Evolutionary conservation across 2,329 filamentous ascomycete genomes (phyloP), one percentile per base, ranked within the genome.

Genomic region (Calycina herbarum): DNA sequence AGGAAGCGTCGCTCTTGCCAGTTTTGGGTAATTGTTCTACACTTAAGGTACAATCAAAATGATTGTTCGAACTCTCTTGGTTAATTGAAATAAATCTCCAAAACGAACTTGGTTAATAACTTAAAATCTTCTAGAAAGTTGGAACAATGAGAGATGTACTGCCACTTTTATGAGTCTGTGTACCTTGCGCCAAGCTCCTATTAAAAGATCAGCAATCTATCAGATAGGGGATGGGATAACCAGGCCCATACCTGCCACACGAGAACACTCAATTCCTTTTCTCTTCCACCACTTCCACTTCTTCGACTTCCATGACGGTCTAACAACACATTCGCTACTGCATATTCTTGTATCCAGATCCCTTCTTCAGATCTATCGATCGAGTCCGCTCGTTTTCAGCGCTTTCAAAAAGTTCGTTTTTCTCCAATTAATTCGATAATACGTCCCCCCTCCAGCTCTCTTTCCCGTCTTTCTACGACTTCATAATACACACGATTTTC

Each of bases 141-240:
- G 38, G 35, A 40, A 40, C 38, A 40, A 40, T 3, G 38, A 40
- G 13, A 40, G 13, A 40, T 40, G 13, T 40, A 3, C 38, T 40
- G 38, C 38, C 38, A 40, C 38, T 40, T 40, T 40, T 40, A 40
- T 15, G 13, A 40, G 38, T 40, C 62, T 62, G 20, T 61, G 59
- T 62, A 67, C 70, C 69, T 70, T 72, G 71, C 72, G 63, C 71
- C 67, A 67, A 67, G 66, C 54, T 64, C 64, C 63, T 68, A 73
- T 75, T 73, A 70, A 73, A 73, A 75, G 73, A 73, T 73, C 69
- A 64, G 67, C 69, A 72, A 71, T 70, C 69, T 70, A 73, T 71
- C 20, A 67, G 70, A 71, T 73, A 71, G 73, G 69, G 70, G 68
- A 63, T 61, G 13, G 45, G n/a, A 20, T 20, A 20, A 20, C 20